Percentiles rank a stretch among this genome's conserved stretches.
phyloP scores from a whole-genome alignment of 1,284 basidiomycete species.

The Leccinum ponderosum region DNA sequence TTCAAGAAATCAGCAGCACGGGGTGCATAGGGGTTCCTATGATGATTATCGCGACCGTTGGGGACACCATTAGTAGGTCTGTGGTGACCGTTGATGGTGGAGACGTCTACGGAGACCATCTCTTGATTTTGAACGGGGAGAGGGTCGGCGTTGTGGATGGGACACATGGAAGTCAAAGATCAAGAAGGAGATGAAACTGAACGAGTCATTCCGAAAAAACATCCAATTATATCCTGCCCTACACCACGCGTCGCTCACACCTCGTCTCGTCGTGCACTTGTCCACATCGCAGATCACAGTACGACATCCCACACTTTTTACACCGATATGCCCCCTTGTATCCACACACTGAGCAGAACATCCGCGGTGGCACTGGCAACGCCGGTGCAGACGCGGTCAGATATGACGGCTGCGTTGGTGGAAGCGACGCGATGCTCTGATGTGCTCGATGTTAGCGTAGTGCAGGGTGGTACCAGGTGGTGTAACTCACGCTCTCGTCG shows the following conservation, averaged over 20 bases:
- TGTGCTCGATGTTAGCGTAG: constrained; percentile 1
- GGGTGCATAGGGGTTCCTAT: constrained; percentile 81
- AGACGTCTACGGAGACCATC: constrained; percentile 26
- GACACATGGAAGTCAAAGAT: constrained; percentile 19
- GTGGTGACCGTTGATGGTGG: constrained; percentile 14
- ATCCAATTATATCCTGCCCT: constrained; percentile 6
- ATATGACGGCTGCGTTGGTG: constrained; percentile 55
- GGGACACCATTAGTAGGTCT: constrained; percentile 25
- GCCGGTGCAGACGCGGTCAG: constrained; percentile 53
- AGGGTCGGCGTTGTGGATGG: constrained; percentile 14
- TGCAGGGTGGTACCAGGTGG: neutral
- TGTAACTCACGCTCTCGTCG: constrained; percentile 70
- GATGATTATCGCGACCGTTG: constrained; percentile 43
- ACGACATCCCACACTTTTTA: constrained; percentile 56
- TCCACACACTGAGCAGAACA: constrained; percentile 67
- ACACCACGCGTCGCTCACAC: constrained; percentile 55
- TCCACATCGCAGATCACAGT: constrained; percentile 58
- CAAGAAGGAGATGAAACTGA: neutral
- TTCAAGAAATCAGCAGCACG: constrained; percentile 90
- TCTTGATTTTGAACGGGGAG: constrained; percentile 13
- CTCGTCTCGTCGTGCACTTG: constrained; percentile 59
- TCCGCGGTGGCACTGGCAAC: constrained; percentile 49
- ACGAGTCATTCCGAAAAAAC: constrained; percentile 6
- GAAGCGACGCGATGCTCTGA: constrained; percentile 59
- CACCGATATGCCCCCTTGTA: constrained; percentile 69